Conservation (phyloP, 139 green algal species). For the Volvox africanus region DNA sequence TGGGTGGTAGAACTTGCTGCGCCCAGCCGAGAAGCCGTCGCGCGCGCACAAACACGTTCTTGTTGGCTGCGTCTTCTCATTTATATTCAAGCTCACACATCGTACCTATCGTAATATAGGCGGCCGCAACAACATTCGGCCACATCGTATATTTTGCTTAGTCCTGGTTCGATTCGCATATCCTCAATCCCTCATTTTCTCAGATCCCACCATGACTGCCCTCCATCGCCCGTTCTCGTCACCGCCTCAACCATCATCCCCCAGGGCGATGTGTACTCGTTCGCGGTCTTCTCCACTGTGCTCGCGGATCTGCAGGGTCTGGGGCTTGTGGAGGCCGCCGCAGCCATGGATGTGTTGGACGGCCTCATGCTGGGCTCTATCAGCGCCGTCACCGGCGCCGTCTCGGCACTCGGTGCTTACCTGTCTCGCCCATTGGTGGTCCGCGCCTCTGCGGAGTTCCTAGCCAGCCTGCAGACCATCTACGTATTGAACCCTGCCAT, state of each 20-base stretch:
- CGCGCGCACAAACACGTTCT: too few species aligned
- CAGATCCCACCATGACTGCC: background rate
- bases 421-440: constrained; percentile 31
- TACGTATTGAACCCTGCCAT: constrained; percentile 41
- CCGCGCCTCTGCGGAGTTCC: background rate
- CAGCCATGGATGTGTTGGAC: constrained; percentile 34
- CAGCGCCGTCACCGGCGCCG: constrained; percentile 25
- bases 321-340: constrained; percentile 24
- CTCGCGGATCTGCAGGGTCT: constrained; percentile 35
- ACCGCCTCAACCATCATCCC: background rate
- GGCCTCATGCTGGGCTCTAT: constrained; percentile 38
- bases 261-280: constrained; percentile 39
- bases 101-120: too few species aligned
- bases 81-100: too few species aligned
- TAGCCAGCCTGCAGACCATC: constrained; percentile 41
- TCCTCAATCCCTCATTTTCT: too few species aligned
- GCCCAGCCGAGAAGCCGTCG: too few species aligned
- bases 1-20: too few species aligned
- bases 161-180: too few species aligned
- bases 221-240: background rate
- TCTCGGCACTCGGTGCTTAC: constrained; percentile 35
- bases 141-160: too few species aligned
- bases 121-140: too few species aligned
- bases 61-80: too few species aligned
- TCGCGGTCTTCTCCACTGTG: constrained; percentile 31